Conservation (phyloP, 495 filamentous ascomycete species). For the Podospora didyma region DNA sequence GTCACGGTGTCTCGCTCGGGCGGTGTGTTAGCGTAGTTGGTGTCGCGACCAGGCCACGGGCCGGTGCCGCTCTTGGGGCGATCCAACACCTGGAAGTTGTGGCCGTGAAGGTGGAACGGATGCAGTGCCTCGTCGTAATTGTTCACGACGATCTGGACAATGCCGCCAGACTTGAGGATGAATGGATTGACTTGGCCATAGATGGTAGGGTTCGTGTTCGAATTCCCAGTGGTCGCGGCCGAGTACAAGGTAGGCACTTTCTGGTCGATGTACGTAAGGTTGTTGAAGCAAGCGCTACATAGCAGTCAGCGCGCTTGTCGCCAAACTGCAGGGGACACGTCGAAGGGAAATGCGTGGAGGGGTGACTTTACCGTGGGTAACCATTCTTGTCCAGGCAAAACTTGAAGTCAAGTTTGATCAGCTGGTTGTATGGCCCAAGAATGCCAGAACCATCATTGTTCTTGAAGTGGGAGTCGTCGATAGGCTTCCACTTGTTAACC, state of each 20-base stretch:
- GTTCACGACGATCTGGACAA: conserved; percentile 79
- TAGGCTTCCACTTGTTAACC: conserved; percentile 52
- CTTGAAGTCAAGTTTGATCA: conserved; percentile 54
- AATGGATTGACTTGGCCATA: conserved; percentile 75
- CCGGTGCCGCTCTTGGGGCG: conserved; percentile 43
- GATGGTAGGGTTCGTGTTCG: conserved; percentile 57
- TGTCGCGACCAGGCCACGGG: conserved; percentile 35
- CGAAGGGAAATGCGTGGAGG: no score
- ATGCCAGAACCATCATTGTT: conserved; percentile 51
- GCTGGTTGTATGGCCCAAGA: conserved; percentile 45
- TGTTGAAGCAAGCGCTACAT: conserved; percentile 68
- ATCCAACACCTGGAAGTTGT: conserved; percentile 70
- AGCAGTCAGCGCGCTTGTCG: not conserved
- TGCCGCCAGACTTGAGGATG: conserved; percentile 58
- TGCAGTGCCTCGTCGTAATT: conserved; percentile 63
- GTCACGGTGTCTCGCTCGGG: conserved; percentile 53
- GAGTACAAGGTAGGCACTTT: conserved; percentile 79
- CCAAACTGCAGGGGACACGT: not conserved
- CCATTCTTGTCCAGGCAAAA: conserved; percentile 60
- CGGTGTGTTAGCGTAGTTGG: conserved; percentile 38
- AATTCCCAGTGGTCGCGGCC: conserved; percentile 57
- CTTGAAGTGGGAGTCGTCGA: conserved; percentile 61
- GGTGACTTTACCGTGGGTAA: conserved; percentile 50
- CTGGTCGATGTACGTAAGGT: conserved; percentile 65
- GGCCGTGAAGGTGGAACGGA: conserved; percentile 62